Conservation (phyloP, 2,329 filamentous ascomycete species). For the Paraphoma chrysanthemicola region DNA sequence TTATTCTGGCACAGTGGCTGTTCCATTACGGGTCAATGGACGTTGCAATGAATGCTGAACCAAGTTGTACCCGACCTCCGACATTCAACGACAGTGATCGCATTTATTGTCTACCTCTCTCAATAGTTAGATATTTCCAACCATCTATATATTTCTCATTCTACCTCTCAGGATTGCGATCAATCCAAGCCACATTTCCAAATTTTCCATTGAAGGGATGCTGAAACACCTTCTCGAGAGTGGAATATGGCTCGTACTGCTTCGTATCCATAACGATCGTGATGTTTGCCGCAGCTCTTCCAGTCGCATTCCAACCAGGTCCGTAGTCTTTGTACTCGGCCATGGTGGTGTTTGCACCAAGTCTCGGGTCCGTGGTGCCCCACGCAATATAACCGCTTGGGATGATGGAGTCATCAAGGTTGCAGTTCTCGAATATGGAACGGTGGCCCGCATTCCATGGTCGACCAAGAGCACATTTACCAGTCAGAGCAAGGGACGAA, state of each 20-base stretch:
- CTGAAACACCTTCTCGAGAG: constrained; percentile 34
- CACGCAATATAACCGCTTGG: constrained; percentile 64
- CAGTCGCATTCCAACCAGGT: constrained; percentile 62
- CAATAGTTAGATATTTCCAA: too few species aligned
- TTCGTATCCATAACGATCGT: constrained; percentile 55
- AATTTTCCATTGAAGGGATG: constrained; percentile 49
- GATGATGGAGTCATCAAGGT: constrained; percentile 62
- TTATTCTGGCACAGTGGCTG: constrained; percentile 15
- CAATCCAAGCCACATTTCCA: constrained; percentile 60
- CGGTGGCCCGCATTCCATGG: constrained; percentile 67
- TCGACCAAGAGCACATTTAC: constrained; percentile 65
- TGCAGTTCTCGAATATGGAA: constrained; percentile 63
- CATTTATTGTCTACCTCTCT: too few species aligned
- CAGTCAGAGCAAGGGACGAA: constrained; percentile 43
- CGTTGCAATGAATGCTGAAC: background rate
- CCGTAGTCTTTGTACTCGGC: constrained; percentile 62
- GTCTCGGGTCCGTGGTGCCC: constrained; percentile 52
- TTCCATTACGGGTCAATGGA: constrained; percentile 5
- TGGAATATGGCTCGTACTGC: constrained; percentile 36
- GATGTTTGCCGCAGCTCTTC: constrained; percentile 50
- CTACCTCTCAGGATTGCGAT: constrained; percentile 33
- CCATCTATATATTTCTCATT: background rate
- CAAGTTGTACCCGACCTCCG: too few species aligned
- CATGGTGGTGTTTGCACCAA: constrained; percentile 58
- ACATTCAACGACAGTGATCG: too few species aligned